phyloP scores from a whole-genome alignment of 2,329 filamentous ascomycete species.

The Phialophora verrucosa region DNA sequence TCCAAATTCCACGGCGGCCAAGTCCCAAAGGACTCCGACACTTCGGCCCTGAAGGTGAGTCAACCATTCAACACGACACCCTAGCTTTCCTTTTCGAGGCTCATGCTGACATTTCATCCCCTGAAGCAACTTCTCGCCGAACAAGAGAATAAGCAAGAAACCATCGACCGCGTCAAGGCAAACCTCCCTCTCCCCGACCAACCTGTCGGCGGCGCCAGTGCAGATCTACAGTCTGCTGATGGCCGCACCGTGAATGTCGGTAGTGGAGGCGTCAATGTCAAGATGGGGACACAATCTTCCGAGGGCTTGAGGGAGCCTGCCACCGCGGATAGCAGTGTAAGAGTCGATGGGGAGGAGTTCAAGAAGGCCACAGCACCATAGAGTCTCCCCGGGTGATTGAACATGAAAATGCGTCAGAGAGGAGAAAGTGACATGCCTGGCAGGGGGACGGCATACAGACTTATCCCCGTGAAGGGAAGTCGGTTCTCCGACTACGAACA shows the following conservation, averaged over 20 bases:
- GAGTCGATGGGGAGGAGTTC: slow-evolving; percentile 57
- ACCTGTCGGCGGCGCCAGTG: slow-evolving; percentile 66
- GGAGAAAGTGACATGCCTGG: neutral
- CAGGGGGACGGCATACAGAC: neutral
- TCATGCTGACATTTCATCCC: slow-evolving; percentile 12
- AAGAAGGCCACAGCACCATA: slow-evolving; percentile 58
- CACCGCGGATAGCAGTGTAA: slow-evolving; percentile 61
- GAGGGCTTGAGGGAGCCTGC: slow-evolving; percentile 65
- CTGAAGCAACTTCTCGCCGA: slow-evolving; percentile 45
- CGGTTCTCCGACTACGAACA: neutral
- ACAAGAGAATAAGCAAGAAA: slow-evolving; percentile 61
- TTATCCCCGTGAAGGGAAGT: neutral
- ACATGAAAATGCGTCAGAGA: neutral
- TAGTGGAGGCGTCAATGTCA: slow-evolving; percentile 61
- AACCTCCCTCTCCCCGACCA: slow-evolving; percentile 82
- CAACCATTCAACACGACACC: neutral
- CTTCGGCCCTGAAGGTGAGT: slow-evolving; percentile 55
- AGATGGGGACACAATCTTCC: slow-evolving; percentile 54
- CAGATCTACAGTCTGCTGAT: slow-evolving; percentile 78
- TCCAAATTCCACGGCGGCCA: slow-evolving; percentile 50
- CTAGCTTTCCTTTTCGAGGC: neutral
- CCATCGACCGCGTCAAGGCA: slow-evolving; percentile 70
- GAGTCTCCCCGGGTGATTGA: neutral
- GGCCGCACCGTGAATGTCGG: slow-evolving; percentile 72
- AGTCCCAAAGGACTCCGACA: slow-evolving; percentile 51